Evolutionary conservation across 768 basidiomycete genomes (phyloP).

Genomic region (Mrakia hoshinonis): DNA sequence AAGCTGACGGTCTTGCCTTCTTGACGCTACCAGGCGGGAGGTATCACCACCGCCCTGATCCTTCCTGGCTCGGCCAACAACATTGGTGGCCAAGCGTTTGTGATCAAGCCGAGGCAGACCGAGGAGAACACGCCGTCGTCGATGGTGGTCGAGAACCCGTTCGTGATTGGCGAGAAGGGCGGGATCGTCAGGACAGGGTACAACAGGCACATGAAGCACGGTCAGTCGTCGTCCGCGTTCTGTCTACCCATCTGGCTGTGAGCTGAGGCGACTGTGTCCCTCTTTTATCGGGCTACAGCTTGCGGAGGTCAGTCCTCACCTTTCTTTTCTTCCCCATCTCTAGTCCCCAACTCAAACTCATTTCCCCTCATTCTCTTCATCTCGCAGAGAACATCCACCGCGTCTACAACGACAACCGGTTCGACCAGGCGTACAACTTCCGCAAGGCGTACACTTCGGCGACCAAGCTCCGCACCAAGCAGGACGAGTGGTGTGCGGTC

Average conservation of each 20-base stretch:
- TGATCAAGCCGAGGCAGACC: slow-evolving; percentile 61
- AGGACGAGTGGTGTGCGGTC: slow-evolving; percentile 19
- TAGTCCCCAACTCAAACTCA: not conserved
- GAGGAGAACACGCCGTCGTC: slow-evolving; percentile 45
- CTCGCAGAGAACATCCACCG: slow-evolving; percentile 38
- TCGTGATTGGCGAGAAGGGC: slow-evolving; percentile 42
- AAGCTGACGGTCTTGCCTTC: too few relatives aligned
- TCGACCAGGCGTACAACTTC: slow-evolving; percentile 69
- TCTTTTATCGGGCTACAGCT: slow-evolving; percentile 38
- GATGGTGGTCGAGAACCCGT: slow-evolving; percentile 57
- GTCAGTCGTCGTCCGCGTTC: not conserved
- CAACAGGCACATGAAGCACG: slow-evolving; percentile 69
- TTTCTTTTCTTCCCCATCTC: not conserved
- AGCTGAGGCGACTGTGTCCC: too few relatives aligned
- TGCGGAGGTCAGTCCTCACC: slow-evolving; percentile 42
- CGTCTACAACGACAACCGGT: slow-evolving; percentile 50
- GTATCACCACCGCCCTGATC: slow-evolving; percentile 74
- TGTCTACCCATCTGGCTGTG: too few relatives aligned
- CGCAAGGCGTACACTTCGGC: slow-evolving; percentile 50
- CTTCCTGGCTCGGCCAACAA: slow-evolving; percentile 39
- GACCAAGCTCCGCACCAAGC: slow-evolving; percentile 5
- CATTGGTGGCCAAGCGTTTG: slow-evolving; percentile 53
- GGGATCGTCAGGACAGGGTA: slow-evolving; percentile 49
- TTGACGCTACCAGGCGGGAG: slow-evolving; percentile 51
- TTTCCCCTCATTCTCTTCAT: slow-evolving; percentile 44